phyloP scores from a whole-genome alignment of 1,139 yeast species.

The Suhomyces guaymorum region DNA sequence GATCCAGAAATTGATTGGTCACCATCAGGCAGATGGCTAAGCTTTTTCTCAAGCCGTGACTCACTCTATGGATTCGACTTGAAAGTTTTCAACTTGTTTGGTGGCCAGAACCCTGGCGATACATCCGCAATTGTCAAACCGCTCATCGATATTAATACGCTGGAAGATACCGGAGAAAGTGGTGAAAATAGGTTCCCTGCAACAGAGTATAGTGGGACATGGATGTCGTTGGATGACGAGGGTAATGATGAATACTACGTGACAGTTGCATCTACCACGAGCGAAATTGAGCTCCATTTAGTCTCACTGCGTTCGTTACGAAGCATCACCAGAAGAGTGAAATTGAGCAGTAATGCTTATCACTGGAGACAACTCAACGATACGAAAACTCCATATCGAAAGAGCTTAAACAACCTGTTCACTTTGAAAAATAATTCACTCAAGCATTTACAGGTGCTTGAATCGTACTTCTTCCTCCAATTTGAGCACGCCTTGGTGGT shows the following conservation, averaged over 20 bases:
- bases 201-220: constrained; percentile 5
- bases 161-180: background rate
- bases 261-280: constrained; percentile 13
- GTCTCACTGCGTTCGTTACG: constrained; percentile 23
- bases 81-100: constrained; percentile 30
- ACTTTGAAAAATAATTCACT: too few species aligned
- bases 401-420: background rate
- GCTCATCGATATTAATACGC: constrained; percentile 2
- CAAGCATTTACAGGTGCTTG: constrained; percentile 1
- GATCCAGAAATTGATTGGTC: constrained; percentile 34
- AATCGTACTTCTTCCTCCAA: background rate
- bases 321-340: constrained; percentile 13
- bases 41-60: constrained; percentile 27
- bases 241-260: constrained; percentile 17
- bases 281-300: constrained; percentile 19
- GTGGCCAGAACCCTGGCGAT: constrained; percentile 12
- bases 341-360: background rate
- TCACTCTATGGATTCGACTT: constrained; percentile 33
- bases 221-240: constrained; percentile 7
- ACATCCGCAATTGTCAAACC: constrained; percentile 2
- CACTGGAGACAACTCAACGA: constrained; percentile 7
- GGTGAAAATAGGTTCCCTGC: background rate
- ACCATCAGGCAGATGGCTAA: constrained; percentile 37
- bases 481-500: too few species aligned
- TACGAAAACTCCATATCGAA: constrained; percentile 3